A percentile compares a stretch with the other conserved stretches of the same genome.
These are phyloP conservation scores for Niveomyces coronatus DNA, from an alignment of 2,329 filamentous ascomycete genomes.

Conservation along the genomic window DNA sequence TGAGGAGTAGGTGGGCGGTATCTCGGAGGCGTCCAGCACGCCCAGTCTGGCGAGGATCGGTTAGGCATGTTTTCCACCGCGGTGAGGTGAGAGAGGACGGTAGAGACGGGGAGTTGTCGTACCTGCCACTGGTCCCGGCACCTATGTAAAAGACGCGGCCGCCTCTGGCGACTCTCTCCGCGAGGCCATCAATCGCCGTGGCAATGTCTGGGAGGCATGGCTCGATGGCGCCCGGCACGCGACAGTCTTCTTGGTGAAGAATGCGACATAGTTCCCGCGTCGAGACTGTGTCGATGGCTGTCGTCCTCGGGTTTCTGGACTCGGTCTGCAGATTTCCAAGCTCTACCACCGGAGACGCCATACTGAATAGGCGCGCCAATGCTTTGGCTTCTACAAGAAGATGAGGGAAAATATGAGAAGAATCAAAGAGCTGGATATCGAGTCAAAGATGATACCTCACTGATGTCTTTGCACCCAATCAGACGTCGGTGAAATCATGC, in stretches of 20 bases:
- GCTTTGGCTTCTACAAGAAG: neutral
- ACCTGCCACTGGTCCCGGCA: constrained; percentile 34
- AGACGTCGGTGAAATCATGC: no score
- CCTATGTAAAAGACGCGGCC: constrained; percentile 19
- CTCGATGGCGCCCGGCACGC: constrained; percentile 12
- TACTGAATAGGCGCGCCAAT: neutral
- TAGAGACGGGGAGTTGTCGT: constrained; percentile 2
- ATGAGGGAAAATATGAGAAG: neutral
- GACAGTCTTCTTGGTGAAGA: constrained; percentile 12
- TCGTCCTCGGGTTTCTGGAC: constrained; percentile 12
- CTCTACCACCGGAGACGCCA: constrained; percentile 6
- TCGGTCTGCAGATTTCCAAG: constrained; percentile 13
- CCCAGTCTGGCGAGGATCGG: no score
- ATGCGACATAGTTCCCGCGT: constrained; percentile 14
- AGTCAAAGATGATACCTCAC: no score
- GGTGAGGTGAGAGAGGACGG: no score
- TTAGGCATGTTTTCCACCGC: no score
- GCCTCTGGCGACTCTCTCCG: constrained; percentile 11
- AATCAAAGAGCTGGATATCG: no score
- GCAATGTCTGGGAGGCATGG: constrained; percentile 13
- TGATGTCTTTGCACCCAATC: no score
- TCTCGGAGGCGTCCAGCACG: constrained; percentile 31
- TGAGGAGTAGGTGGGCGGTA: constrained; percentile 30
- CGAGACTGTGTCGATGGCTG: constrained; percentile 11
- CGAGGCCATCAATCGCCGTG: constrained; percentile 11